Evolutionary conservation across 2,329 filamentous ascomycete species (phyloP), one percentile per base, ranked within the genome.

Genomic region (Alternaria conjuncta): DNA sequence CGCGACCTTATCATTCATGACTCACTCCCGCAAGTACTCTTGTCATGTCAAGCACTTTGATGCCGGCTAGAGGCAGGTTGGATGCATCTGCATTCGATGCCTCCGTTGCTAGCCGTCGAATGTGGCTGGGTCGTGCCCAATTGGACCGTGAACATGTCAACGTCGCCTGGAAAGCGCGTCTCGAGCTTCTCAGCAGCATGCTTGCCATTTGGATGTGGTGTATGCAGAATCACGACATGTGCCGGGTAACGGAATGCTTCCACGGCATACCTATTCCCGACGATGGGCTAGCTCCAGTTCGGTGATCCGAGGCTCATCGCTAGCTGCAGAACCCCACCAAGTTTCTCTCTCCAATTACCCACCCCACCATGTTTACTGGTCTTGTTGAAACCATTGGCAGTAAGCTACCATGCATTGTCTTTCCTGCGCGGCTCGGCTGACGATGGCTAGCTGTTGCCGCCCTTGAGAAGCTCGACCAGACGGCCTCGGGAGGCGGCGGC

Each of bases 31-130:
- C 96, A 68, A 99, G 83, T 2, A 99, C 96, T 82, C 96, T 88
- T 4, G 95, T 98, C 94, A 99, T 96, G 79, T 99, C 96, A 66
- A 99, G 86, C 13, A 98, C 94, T 59, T 92, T 89, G 71, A 96
- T 91, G 1, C 96, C 96, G 36, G 93, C 88, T 71, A 99, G 85
- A 21, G 96, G 95, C 30, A 91, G 79, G 15, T 84, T 85, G 26
- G 82, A 83, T 55, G 82, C 76, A 70, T 82, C 77, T 49, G 77
- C 66, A 45, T 68, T 68, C 45, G 71, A 69, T 55, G 79, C 75
- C 61, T 80, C 76, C 28, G 82, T 84, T 43, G 85, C 84, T 51
- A 84, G 72, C 53, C 71, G 75, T 76, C 81, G 75, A 71, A 71
- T 62, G 43, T 59, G 18, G 36, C 46, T 32, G 15, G 44, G 44